Percentiles rank a stretch among this genome's conserved stretches.
phyloP scores from a whole-genome alignment of 208 protist genomes.

The Wallacemonas rigidus region DNA sequence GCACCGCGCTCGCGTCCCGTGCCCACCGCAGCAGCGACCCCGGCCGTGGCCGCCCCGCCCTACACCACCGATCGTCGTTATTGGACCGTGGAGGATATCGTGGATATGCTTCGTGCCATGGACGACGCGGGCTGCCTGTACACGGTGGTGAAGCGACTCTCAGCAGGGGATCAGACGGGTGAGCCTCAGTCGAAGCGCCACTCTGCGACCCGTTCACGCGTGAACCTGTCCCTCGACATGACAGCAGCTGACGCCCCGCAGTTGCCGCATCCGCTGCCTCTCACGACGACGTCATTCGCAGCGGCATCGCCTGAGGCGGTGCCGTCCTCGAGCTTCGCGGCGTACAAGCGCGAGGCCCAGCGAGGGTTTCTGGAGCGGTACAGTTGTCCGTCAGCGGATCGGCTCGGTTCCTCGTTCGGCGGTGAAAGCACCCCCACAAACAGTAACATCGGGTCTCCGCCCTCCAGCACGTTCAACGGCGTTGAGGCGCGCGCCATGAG shows the following conservation, averaged over 20 bases:
- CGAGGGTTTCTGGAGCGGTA: conserved; percentile 9
- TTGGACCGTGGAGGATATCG: conserved; percentile 9
- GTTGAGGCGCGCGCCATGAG: background rate
- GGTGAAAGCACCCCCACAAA: conserved; percentile 8
- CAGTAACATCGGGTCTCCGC: conserved; percentile 8
- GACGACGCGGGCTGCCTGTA: background rate
- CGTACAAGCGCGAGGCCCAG: conserved; percentile 16
- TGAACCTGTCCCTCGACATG: background rate
- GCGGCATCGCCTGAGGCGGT: background rate
- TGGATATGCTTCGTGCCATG: conserved; percentile 4
- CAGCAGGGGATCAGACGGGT: background rate
- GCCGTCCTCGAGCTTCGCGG: conserved; percentile 3
- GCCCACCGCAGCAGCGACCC: background rate
- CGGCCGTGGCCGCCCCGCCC: background rate
- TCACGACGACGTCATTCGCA: background rate
- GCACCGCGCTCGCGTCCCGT: background rate
- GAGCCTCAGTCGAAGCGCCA: background rate
- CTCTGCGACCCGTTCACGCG: background rate
- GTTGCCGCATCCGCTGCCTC: background rate
- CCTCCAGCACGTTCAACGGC: conserved; percentile 4
- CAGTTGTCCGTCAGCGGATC: background rate
- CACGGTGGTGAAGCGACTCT: background rate
- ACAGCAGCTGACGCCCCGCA: background rate
- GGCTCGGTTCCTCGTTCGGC: conserved; percentile 6
- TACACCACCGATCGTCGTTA: background rate